Conservation (phyloP, 495 filamentous ascomycete species). For the Penicillium lagena region DNA sequence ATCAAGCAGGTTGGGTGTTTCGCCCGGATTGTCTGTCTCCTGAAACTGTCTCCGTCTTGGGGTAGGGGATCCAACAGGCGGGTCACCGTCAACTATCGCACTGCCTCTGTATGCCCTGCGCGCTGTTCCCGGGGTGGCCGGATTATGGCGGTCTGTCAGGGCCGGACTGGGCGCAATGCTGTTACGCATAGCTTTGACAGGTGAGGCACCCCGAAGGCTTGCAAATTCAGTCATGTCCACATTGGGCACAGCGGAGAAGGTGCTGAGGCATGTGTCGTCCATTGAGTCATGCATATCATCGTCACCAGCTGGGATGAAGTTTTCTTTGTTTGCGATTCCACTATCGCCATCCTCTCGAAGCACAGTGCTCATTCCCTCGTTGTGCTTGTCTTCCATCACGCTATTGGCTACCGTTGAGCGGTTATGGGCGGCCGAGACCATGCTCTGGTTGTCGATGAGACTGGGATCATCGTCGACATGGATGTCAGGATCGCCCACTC, state of each 20-base stretch:
- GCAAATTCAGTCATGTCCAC: slow-evolving; percentile 78
- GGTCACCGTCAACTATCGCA: slow-evolving; percentile 27
- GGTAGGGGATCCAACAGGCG: slow-evolving; percentile 50
- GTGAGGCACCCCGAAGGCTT: slow-evolving; percentile 53
- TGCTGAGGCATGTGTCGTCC: slow-evolving; percentile 81
- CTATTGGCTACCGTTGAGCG: slow-evolving; percentile 24
- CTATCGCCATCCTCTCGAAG: slow-evolving; percentile 21
- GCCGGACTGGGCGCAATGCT: slow-evolving; percentile 26
- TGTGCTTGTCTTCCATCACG: slow-evolving; percentile 33
- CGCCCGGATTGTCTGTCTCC: slow-evolving; percentile 32
- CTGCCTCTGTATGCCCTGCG: slow-evolving; percentile 24
- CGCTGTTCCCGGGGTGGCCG: slow-evolving; percentile 30
- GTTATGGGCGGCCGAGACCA: slow-evolving; percentile 11
- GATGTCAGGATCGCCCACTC: slow-evolving; percentile 20
- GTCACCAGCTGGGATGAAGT: slow-evolving; percentile 13
- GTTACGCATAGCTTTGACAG: slow-evolving; percentile 35
- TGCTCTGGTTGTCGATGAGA: slow-evolving; percentile 16
- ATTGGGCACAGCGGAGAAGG: slow-evolving; percentile 72
- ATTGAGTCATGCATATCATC: slow-evolving; percentile 34
- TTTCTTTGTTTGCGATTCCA: slow-evolving; percentile 12
- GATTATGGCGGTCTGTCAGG: slow-evolving; percentile 11
- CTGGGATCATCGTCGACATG: slow-evolving; percentile 26
- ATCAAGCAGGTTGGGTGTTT: slow-evolving; percentile 62
- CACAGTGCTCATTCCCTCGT: slow-evolving; percentile 42
- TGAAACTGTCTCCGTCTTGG: slow-evolving; percentile 55